Evolutionary conservation across 139 green algal species (phyloP).

Genomic region (Picochlorum sp.): DNA sequence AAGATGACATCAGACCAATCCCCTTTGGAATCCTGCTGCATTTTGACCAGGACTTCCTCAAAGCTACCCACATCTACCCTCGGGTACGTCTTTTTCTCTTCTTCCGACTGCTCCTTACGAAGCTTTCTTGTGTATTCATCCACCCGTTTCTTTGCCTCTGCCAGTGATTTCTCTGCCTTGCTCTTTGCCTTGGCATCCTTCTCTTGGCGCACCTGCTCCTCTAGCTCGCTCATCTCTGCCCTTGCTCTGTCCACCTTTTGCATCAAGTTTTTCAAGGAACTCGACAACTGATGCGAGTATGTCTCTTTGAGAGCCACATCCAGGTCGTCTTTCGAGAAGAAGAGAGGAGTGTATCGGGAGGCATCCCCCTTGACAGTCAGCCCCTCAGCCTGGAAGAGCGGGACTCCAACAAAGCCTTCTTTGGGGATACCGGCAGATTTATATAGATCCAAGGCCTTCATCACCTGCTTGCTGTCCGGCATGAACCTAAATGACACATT

Average conservation of each 20-base stretch:
- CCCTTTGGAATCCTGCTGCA: constrained; percentile 28
- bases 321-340: constrained; percentile 76
- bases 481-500: constrained; percentile 79
- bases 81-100: constrained; percentile 18
- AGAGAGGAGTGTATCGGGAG: constrained; percentile 66
- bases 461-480: constrained; percentile 60
- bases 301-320: constrained; percentile 57
- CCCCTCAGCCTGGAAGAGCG: constrained; percentile 75
- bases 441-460: constrained; percentile 52
- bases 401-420: constrained; percentile 65
- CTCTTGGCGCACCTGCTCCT: constrained; percentile 8
- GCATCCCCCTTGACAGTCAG: constrained; percentile 42
- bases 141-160: constrained; percentile 20
- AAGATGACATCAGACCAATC: constrained; percentile 49
- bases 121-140: constrained; percentile 20
- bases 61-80: constrained; percentile 43
- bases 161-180: constrained; percentile 7
- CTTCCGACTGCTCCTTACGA: constrained; percentile 23
- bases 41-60: constrained; percentile 46
- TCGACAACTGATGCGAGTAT: constrained; percentile 4
- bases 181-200: not conserved
- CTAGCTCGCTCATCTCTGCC: constrained; percentile 4
- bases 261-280: constrained; percentile 7
- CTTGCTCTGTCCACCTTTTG: constrained; percentile 17
- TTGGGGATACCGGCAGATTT: constrained; percentile 51